These are phyloP conservation scores for Colletotrichum orchidophilum DNA, from an alignment of 2,329 filamentous ascomycete genomes.

Conservation along the genomic window DNA sequence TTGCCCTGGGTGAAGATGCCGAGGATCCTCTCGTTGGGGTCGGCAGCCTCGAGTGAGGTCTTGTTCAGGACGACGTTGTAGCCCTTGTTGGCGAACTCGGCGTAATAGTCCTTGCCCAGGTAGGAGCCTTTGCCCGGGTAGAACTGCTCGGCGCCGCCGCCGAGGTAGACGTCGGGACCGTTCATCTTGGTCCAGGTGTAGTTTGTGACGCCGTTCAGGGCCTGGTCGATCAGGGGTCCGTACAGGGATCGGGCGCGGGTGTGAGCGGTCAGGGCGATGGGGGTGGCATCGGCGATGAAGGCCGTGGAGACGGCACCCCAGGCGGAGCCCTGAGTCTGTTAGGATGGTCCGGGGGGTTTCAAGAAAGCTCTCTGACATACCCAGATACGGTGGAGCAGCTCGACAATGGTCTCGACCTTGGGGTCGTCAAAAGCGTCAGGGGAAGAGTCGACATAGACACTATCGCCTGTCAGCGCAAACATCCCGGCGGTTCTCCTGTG, in stretches of 20 bases:
- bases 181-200: constrained; percentile 81
- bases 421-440: constrained; percentile 80
- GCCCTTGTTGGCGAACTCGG: constrained; percentile 75
- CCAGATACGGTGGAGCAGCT: constrained; percentile 77
- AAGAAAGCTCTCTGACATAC: constrained; percentile 61
- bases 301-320: constrained; percentile 82
- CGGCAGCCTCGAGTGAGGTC: constrained; percentile 69
- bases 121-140: constrained; percentile 71
- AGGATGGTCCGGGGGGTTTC: neutral
- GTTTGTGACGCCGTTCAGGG: constrained; percentile 79
- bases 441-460: constrained; percentile 81
- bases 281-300: constrained; percentile 83
- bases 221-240: constrained; percentile 78
- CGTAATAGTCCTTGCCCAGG: constrained; percentile 81
- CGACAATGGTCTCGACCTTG: constrained; percentile 85
- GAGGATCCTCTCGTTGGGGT: constrained; percentile 71
- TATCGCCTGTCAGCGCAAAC: constrained; percentile 34
- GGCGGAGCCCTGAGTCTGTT: constrained; percentile 53
- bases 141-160: constrained; percentile 86
- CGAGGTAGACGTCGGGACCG: constrained; percentile 84
- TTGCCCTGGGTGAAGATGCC: constrained; percentile 81
- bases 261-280: constrained; percentile 78
- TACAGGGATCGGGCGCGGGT: constrained; percentile 76
- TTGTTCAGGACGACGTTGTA: constrained; percentile 81
- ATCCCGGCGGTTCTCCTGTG: neutral